Base-by-base conservation (phyloP, 306 rosid genomes). In the Cercis canadensis region DNA sequence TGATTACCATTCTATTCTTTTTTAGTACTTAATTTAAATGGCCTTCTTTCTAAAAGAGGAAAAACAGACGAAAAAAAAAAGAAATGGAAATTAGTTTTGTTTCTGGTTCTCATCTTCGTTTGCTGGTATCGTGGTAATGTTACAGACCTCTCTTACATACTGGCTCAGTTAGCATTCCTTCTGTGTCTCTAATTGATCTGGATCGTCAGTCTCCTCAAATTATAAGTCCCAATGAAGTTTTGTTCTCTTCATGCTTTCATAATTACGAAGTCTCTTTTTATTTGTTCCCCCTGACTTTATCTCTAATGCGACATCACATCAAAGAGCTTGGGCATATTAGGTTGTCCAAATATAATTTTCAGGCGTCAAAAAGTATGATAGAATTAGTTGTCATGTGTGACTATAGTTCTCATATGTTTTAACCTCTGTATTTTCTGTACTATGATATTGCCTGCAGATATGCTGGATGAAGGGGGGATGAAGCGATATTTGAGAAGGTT, bases 401-500 rank as follows among this genome's bases (percentile, higher is more conserved):
- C 51, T 33, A 15, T 47, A 29, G 34, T 36, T 67, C 37, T 21
- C 32, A 5, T 59, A 62, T 69, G 57, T 59, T 49, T 59, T 59
- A 59, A 72, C 57, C 9, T 59, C 52, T 31, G 32, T 34, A 53
- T 61, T 62, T 62, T 72, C 32, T 62, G 64, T 49, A 24, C 12
- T 18, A 16, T 53, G 44, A 6, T 34, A n/a, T 57, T 75, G 44
- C 17, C 57, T 45, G 12, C 67, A 67, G 73, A 69, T 68, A 39
- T 55, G 51, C 44, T n/a, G 32, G 51, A 73, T 62, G 36, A 67
- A 69, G 47, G 40, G 62, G 50, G 18, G 1, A 36, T 57, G 70
- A 55, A 80, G 67, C 44, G 49, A 31, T 61, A 65, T 70, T 58
- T 21, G 39, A 60, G 47, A 16, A 37, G 75, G 65, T 65, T 72